Evolutionary conservation across 2,329 filamentous ascomycete species (phyloP).

Genomic region (Sporothrix luriei): DNA sequence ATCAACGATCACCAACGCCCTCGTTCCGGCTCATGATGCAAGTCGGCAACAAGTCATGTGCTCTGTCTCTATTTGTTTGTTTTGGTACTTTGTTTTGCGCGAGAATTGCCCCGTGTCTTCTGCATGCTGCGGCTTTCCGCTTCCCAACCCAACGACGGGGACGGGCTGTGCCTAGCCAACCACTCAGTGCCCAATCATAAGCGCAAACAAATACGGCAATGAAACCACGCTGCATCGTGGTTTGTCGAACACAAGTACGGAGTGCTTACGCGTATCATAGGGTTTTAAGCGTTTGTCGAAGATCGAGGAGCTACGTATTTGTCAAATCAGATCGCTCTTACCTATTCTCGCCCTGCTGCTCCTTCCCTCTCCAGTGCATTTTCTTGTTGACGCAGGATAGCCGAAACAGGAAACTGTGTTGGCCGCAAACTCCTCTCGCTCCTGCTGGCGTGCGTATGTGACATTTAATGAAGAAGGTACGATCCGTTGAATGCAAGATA

Average conservation of each 20-base stretch:
- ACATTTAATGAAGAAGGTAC: neutral
- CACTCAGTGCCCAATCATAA: slow-evolving; percentile 12
- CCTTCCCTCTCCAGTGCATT: neutral
- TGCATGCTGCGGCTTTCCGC: slow-evolving; percentile 20
- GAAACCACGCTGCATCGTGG: neutral
- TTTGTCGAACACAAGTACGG: neutral
- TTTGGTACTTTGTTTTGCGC: neutral
- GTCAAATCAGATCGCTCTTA: neutral
- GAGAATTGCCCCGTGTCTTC: slow-evolving; percentile 21
- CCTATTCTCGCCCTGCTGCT: neutral
- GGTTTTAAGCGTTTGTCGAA: neutral
- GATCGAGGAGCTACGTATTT: neutral
- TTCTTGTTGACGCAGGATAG: neutral
- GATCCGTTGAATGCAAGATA: slow-evolving; percentile 17
- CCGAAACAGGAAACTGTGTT: neutral
- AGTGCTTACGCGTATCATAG: neutral
- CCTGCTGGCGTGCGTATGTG: neutral
- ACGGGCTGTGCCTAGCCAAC: slow-evolving; percentile 9
- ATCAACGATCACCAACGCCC: neutral
- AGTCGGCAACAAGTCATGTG: neutral
- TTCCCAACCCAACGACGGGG: neutral
- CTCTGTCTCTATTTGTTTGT: neutral
- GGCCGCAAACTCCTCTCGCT: neutral
- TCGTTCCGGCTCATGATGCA: neutral
- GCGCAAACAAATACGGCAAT: neutral